A percentile compares a stretch with the other conserved stretches of the same genome.
Evolutionary conservation across 306 rosid species (phyloP).

Genomic region (Vigna trinervia): DNA sequence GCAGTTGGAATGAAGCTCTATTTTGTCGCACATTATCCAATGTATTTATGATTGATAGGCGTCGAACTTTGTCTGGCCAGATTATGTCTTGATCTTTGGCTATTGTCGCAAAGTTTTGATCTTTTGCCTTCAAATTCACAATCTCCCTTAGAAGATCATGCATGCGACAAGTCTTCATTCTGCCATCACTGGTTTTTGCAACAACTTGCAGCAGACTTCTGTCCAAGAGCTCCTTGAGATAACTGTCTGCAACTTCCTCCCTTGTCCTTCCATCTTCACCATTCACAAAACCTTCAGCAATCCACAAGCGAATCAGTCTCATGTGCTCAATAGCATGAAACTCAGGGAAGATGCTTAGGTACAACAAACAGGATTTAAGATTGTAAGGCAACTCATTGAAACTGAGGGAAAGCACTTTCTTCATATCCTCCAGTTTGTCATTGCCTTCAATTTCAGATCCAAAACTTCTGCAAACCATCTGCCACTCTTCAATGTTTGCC

Average conservation of each 20-base stretch:
- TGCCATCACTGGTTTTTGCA: slow-evolving; percentile 50
- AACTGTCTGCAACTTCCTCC: slow-evolving; percentile 67
- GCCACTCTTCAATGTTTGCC: slow-evolving; percentile 59
- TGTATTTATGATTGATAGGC: slow-evolving; percentile 53
- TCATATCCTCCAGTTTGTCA: slow-evolving; percentile 53
- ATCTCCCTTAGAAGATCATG: slow-evolving; percentile 69
- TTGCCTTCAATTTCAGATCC: slow-evolving; percentile 54
- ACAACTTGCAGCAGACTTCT: slow-evolving; percentile 62
- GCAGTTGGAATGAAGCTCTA: slow-evolving; percentile 47
- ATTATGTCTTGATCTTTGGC: slow-evolving; percentile 51
- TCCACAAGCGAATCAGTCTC: slow-evolving; percentile 66
- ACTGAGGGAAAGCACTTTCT: slow-evolving; percentile 60
- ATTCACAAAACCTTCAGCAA: slow-evolving; percentile 69
- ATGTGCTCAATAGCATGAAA: slow-evolving; percentile 47
- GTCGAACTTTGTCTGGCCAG: slow-evolving; percentile 64
- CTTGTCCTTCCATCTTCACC: slow-evolving; percentile 55
- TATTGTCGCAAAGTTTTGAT: slow-evolving; percentile 63
- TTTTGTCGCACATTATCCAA: slow-evolving; percentile 44
- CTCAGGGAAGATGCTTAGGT: slow-evolving; percentile 58
- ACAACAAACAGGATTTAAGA: slow-evolving; percentile 68
- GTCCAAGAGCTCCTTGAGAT: slow-evolving; percentile 64
- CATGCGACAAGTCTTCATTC: slow-evolving; percentile 52
- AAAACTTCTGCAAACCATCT: slow-evolving; percentile 46
- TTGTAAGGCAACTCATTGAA: slow-evolving; percentile 68
- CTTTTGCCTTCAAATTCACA: slow-evolving; percentile 53